Evolutionary conservation across 129 eudicot species (phyloP).

Genomic region (Flaveria ramosissima): DNA sequence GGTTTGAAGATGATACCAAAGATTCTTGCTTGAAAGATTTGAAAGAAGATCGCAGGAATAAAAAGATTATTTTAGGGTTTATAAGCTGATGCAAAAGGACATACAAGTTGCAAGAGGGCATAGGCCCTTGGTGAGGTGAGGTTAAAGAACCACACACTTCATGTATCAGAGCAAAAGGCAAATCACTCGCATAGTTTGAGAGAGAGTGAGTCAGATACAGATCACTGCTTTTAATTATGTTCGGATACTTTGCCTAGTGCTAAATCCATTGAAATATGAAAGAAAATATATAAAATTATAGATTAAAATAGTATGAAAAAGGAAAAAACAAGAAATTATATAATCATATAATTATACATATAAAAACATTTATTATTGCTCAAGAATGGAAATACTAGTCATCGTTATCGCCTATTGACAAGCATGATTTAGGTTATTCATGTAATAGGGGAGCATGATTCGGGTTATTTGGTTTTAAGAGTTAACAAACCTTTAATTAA

Average conservation of each 20-base stretch:
- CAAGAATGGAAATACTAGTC: not conserved
- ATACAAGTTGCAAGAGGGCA: slow-evolving; percentile 11
- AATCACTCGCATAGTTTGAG: not conserved
- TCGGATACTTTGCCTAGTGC: slow-evolving; percentile 13
- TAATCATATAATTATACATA: not conserved
- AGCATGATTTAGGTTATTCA: not conserved
- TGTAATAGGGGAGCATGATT: not conserved
- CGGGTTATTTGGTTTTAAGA: no score
- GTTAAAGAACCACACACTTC: not conserved
- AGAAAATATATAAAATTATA: not conserved
- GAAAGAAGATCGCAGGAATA: slow-evolving; percentile 1
- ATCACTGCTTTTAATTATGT: slow-evolving; percentile 9
- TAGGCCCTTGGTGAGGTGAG: slow-evolving; percentile 29
- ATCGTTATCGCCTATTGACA: not conserved
- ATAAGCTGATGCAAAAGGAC: not conserved
- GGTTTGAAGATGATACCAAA: slow-evolving; percentile 27
- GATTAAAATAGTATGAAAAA: not conserved
- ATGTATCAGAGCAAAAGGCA: slow-evolving; percentile 27
- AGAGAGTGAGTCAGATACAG: not conserved
- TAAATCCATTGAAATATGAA: not conserved
- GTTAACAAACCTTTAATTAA: no score
- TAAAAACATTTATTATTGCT: not conserved
- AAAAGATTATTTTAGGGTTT: slow-evolving; percentile 14
- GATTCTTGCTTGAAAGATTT: slow-evolving; percentile 1
- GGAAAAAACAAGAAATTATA: no score